Evolutionary conservation across 495 filamentous ascomycete genomes (phyloP).

Genomic region (Neurospora tetrasperma): DNA sequence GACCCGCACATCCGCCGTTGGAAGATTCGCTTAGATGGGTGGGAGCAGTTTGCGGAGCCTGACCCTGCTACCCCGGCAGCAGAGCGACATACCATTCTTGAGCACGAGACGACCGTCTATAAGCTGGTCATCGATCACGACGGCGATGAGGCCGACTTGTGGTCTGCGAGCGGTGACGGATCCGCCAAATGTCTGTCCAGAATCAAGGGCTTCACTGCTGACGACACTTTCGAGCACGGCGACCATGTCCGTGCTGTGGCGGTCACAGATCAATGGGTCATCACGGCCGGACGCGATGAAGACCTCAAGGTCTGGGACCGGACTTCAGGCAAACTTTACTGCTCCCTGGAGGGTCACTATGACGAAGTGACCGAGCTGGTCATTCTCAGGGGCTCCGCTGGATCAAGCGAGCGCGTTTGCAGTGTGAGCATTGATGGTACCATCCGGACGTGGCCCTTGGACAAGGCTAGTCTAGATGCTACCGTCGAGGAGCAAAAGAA

Average conservation of each 20-base stretch:
- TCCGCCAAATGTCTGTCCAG: constrained; percentile 65
- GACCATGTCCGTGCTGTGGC: constrained; percentile 83
- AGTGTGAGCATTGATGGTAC: constrained; percentile 87
- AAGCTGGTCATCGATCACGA: constrained; percentile 53
- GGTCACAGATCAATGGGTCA: constrained; percentile 64
- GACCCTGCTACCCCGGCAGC: constrained; percentile 27
- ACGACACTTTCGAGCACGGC: constrained; percentile 65
- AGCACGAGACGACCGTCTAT: constrained; percentile 87
- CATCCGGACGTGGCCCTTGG: constrained; percentile 68
- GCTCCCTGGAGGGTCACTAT: constrained; percentile 74
- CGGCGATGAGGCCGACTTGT: constrained; percentile 60
- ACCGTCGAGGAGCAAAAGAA: constrained; percentile 45
- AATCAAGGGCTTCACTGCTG: constrained; percentile 52
- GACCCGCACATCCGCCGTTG: constrained; percentile 77
- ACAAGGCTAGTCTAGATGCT: constrained; percentile 49
- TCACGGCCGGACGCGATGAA: constrained; percentile 86
- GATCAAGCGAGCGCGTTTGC: constrained; percentile 38
- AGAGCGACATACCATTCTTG: constrained; percentile 51
- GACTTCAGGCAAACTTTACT: constrained; percentile 60
- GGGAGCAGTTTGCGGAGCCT: constrained; percentile 35
- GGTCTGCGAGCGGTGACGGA: constrained; percentile 84
- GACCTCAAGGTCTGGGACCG: constrained; percentile 82
- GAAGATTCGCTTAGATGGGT: constrained; percentile 38
- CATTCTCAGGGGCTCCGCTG: constrained; percentile 40
- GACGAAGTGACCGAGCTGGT: constrained; percentile 82